Evolutionary conservation across 176 grass and related monocot genomes (phyloP), one percentile per base, ranked within the genome.

Genomic region (Metroxylon sagu): DNA sequence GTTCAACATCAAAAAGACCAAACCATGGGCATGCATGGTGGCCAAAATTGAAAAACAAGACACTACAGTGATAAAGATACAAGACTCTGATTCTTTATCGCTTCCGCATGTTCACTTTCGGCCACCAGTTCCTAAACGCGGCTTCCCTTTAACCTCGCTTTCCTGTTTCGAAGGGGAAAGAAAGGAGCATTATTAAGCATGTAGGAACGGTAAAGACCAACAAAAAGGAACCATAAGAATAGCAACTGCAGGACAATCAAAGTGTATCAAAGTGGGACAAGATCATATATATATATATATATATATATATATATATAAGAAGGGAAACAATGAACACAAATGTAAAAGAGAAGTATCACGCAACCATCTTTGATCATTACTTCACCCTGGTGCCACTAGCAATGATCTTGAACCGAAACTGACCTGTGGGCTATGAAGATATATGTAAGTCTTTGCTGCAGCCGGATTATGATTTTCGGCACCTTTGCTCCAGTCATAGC

Each of bases 401-500:
- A 43, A 43, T 43, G 10, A 43, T 43, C 35, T 14, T 43, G 12
- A 43, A 43, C 8, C 35, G 12, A 60, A 60, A 30, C 74, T 71
- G 56, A 90, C 86, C 77, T 90, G 92, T 26, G 83, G 84, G 62
- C 74, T 85, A 57, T 97, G 93, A 68, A 97, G 88, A 71, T 91
- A 97, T 54, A 97, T 97, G 58, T 89, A 91, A 12, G 87, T 91
- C 78, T 97, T 97, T 73, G 93, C 93, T 49, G 70, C 71, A 53
- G 84, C 68, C 66, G 87, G 84, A 66, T 97, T 91, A 56, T 97
- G 93, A 75, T 88, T 97, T 70, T 91, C 93, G 8, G 87, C 87
- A 14, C 93, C 93, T 69, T 78, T 85, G 72, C 84, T 97, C 87
- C 93, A 91, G 65, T 97, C 93, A 73, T 97, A 97, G 59, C 87